Conservation (phyloP, 2,329 filamentous ascomycete species). For the Herpotrichia juniperi region DNA sequence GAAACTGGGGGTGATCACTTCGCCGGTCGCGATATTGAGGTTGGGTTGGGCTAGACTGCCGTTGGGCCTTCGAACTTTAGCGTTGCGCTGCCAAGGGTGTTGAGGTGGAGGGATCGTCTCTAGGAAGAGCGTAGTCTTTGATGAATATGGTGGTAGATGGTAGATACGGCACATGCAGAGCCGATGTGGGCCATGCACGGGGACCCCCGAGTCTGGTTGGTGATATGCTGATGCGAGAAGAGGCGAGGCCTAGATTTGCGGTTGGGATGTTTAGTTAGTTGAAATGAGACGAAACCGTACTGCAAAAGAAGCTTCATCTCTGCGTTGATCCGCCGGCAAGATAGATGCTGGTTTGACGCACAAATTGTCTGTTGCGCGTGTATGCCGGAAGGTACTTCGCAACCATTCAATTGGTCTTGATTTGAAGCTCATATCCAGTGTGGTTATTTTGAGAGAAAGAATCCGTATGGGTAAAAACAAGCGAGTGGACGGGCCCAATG, state of each 20-base stretch:
- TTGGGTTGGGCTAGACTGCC: slow-evolving; percentile 17
- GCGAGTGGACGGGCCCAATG: slow-evolving; percentile 10
- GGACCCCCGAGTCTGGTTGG: neutral
- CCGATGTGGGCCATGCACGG: slow-evolving; percentile 6
- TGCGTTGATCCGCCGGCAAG: slow-evolving; percentile 5
- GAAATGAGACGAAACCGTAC: slow-evolving; percentile 1
- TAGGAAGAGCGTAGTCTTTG: slow-evolving; percentile 17
- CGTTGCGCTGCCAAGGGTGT: slow-evolving; percentile 18
- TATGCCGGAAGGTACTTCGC: slow-evolving; percentile 11
- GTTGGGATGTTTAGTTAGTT: neutral
- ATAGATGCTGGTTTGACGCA: slow-evolving; percentile 2
- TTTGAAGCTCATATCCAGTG: slow-evolving; percentile 18
- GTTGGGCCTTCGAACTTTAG: slow-evolving; percentile 14
- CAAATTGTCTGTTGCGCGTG: slow-evolving; percentile 8
- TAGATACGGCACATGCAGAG: slow-evolving; percentile 15
- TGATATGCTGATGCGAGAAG: neutral
- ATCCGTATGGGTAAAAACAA: slow-evolving; percentile 13
- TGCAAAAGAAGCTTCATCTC: slow-evolving; percentile 12
- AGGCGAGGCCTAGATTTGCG: slow-evolving; percentile 3
- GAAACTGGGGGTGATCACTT: slow-evolving; percentile 16
- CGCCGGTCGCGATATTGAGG: slow-evolving; percentile 13
- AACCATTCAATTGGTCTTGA: slow-evolving; percentile 7
- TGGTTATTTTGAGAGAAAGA: slow-evolving; percentile 21
- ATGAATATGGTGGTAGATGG: slow-evolving; percentile 3
- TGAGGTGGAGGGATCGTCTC: slow-evolving; percentile 11